These are phyloP conservation scores for Noccaea caerulescens DNA, from an alignment of 345 rosid species.

Conservation along the genomic window DNA sequence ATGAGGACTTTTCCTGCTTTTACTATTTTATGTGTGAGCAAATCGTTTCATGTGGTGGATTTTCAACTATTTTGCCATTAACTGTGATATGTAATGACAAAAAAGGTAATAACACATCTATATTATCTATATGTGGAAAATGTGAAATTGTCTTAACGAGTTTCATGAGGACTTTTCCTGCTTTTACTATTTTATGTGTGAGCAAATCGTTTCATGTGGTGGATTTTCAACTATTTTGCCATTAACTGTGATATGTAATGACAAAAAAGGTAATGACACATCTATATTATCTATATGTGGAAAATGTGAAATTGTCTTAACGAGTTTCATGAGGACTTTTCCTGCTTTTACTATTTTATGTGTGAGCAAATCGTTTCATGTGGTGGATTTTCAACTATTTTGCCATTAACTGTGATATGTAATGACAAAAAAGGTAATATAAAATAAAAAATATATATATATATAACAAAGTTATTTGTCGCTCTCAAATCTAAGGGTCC, in stretches of 20 bases:
- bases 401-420: constrained; percentile 25
- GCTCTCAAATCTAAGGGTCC: constrained; percentile 41
- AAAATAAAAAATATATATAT: neutral
- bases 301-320: constrained; percentile 11
- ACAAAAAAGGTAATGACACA: constrained; percentile 8
- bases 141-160: constrained; percentile 23
- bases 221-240: constrained; percentile 28
- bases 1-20: neutral
- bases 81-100: constrained; percentile 22
- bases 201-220: constrained; percentile 29
- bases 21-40: constrained; percentile 16
- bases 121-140: neutral
- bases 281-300: neutral
- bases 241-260: constrained; percentile 19
- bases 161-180: neutral
- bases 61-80: constrained; percentile 29
- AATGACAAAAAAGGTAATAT: constrained; percentile 8
- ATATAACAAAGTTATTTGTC: constrained; percentile 25
- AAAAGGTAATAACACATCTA: neutral
- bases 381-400: constrained; percentile 27
- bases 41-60: constrained; percentile 23
- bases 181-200: constrained; percentile 5
- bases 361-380: constrained; percentile 25
- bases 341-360: neutral
- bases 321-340: constrained; percentile 11